Conservation (phyloP, 2,329 filamentous ascomycete genomes). For the Daldinia eschscholtzii region DNA sequence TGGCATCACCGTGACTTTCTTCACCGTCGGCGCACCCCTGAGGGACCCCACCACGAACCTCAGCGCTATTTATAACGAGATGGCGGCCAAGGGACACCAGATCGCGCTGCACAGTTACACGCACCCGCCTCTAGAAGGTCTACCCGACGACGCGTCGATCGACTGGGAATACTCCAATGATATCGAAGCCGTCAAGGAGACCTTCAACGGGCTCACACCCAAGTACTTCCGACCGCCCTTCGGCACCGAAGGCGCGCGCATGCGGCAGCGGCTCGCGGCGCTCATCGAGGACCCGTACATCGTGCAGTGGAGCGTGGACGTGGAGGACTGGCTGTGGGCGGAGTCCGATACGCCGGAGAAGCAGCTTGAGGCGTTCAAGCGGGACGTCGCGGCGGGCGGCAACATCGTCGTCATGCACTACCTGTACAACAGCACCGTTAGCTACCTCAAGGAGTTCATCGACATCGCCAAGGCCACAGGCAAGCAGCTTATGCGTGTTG, state of each 20-base stretch:
- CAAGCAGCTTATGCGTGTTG: constrained; percentile 74
- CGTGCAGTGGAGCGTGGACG: constrained; percentile 77
- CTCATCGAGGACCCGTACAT: constrained; percentile 68
- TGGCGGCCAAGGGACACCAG: constrained; percentile 73
- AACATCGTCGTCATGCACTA: constrained; percentile 78
- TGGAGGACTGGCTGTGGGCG: constrained; percentile 79
- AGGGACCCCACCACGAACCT: constrained; percentile 71
- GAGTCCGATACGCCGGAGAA: constrained; percentile 71
- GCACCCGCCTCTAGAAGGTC: constrained; percentile 74
- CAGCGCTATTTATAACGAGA: constrained; percentile 72
- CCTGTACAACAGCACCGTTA: constrained; percentile 72
- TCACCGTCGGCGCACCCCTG: constrained; percentile 75
- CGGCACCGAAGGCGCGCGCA: constrained; percentile 75
- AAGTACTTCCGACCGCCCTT: constrained; percentile 77
- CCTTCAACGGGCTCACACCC: constrained; percentile 54
- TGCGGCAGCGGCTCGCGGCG: constrained; percentile 71
- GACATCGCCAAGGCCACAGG: constrained; percentile 72
- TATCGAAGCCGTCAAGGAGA: constrained; percentile 61
- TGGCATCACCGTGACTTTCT: constrained; percentile 76
- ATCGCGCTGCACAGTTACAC: constrained; percentile 77
- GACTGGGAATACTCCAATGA: constrained; percentile 73
- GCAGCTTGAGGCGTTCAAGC: constrained; percentile 74
- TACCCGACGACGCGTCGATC: constrained; percentile 64
- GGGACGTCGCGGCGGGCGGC: constrained; percentile 72
- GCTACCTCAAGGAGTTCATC: constrained; percentile 74